Conservation (phyloP, 768 basidiomycete genomes). For the Polyporus arcularius region DNA sequence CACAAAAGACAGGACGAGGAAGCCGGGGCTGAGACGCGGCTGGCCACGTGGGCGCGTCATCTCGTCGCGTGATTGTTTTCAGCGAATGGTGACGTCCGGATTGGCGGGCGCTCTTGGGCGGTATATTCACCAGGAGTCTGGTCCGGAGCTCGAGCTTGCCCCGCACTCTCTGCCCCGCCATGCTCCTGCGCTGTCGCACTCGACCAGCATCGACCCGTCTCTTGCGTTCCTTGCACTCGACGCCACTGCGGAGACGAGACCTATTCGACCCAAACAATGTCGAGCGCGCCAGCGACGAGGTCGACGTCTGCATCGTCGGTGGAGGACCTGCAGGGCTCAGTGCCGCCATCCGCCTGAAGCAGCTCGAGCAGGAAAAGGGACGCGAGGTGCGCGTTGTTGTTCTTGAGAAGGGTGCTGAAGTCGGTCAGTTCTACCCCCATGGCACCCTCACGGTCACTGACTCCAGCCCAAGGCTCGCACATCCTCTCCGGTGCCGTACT, state of each 20-base stretch:
- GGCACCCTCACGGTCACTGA: neutral
- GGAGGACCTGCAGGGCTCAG: constrained; percentile 93
- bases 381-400: constrained; percentile 89
- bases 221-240: constrained; percentile 27
- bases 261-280: constrained; percentile 58
- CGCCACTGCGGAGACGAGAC: constrained; percentile 32
- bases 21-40: too few relatives aligned
- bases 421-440: constrained; percentile 56
- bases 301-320: constrained; percentile 97
- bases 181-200: constrained; percentile 1
- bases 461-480: constrained; percentile 67
- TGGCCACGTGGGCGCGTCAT: neutral
- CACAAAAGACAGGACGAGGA: too few relatives aligned
- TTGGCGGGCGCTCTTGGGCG: neutral
- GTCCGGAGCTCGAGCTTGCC: neutral
- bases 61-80: neutral
- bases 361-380: constrained; percentile 79
- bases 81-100: neutral
- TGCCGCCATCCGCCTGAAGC: constrained; percentile 95
- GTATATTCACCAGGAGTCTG: neutral
- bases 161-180: neutral
- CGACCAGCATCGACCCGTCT: neutral
- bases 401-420: constrained; percentile 92
- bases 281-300: constrained; percentile 86
- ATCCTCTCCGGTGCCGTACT: constrained; percentile 95